Percentiles rank a stretch among this genome's conserved stretches.
These are phyloP conservation scores for Oropetium thomaeum DNA, from an alignment of 176 grass and related monocot species.

Conservation along the genomic window DNA sequence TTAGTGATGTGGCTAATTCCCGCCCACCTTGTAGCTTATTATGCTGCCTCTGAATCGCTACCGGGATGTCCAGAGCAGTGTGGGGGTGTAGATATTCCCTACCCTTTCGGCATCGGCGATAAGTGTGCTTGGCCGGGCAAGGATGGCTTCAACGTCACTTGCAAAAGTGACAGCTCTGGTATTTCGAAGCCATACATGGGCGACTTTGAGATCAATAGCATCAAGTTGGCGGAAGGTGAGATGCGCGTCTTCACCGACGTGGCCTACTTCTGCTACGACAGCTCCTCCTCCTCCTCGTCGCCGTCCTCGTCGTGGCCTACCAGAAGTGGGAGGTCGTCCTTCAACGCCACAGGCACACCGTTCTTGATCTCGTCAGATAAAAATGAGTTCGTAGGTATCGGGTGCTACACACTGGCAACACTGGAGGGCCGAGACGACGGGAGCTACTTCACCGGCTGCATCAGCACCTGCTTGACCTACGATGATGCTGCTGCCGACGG, in stretches of 20 bases:
- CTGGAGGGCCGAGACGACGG: accelerated
- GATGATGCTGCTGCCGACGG: neutral
- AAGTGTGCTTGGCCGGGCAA: neutral
- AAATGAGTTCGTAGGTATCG: slow-evolving; percentile 40
- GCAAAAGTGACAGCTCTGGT: neutral
- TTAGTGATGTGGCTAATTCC: no score
- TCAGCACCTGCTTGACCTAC: neutral
- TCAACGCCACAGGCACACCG: neutral
- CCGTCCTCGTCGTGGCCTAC: no score
- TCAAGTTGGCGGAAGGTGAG: neutral
- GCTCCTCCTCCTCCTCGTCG: no score
- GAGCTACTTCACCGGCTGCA: neutral
- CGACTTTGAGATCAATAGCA: neutral
- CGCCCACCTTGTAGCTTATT: no score
- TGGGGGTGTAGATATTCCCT: neutral
- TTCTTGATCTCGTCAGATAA: neutral
- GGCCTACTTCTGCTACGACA: neutral
- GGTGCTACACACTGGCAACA: neutral
- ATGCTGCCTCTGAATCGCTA: no score
- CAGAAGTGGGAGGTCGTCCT: no score
- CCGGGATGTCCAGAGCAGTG: neutral
- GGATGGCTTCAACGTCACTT: neutral
- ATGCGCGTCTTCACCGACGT: neutral
- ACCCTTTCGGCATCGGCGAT: neutral
- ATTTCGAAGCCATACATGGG: neutral